A percentile compares a stretch with the other conserved stretches of the same genome.
phyloP scores from a whole-genome alignment of 768 basidiomycete species.

The Scleroderma citrinum region DNA sequence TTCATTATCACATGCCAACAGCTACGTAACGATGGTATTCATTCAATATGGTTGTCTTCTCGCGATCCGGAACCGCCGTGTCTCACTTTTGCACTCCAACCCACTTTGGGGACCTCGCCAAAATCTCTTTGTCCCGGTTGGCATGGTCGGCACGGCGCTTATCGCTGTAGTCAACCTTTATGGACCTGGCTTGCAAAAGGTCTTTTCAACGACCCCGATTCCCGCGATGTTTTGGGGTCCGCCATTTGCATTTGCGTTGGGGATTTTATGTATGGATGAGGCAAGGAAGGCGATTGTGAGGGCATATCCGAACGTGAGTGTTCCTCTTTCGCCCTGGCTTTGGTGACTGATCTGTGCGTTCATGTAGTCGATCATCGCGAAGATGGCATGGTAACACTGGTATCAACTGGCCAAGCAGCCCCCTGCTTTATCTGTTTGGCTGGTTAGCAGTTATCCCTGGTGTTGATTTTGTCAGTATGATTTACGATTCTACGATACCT shows the following conservation, averaged over 20 bases:
- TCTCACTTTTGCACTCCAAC: constrained; percentile 38
- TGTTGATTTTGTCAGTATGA: too few relatives aligned
- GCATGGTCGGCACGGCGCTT: constrained; percentile 37
- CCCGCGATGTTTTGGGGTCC: constrained; percentile 45
- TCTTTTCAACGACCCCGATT: constrained; percentile 40
- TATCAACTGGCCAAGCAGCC: too few relatives aligned
- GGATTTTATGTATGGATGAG: constrained; percentile 38
- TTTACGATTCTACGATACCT: too few relatives aligned
- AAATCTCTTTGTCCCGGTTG: constrained; percentile 34
- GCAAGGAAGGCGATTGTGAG: constrained; percentile 40
- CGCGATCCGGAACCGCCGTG: constrained; percentile 38
- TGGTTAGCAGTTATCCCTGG: too few relatives aligned
- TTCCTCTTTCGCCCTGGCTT: too few relatives aligned
- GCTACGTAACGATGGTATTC: constrained; percentile 45
- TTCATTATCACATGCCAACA: constrained; percentile 6
- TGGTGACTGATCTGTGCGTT: too few relatives aligned
- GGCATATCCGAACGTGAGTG: constrained; percentile 35
- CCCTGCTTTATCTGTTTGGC: too few relatives aligned
- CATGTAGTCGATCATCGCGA: too few relatives aligned
- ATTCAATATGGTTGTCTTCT: constrained; percentile 40
- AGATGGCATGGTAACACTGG: too few relatives aligned
- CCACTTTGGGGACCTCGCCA: constrained; percentile 42
- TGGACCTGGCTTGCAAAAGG: constrained; percentile 37
- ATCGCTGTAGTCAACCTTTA: constrained; percentile 41
- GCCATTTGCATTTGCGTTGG: constrained; percentile 39